Percentiles rank a stretch among this genome's conserved stretches.
phyloP scores from a whole-genome alignment of 805 yeast genomes.

The Metschnikowia lachancei region DNA sequence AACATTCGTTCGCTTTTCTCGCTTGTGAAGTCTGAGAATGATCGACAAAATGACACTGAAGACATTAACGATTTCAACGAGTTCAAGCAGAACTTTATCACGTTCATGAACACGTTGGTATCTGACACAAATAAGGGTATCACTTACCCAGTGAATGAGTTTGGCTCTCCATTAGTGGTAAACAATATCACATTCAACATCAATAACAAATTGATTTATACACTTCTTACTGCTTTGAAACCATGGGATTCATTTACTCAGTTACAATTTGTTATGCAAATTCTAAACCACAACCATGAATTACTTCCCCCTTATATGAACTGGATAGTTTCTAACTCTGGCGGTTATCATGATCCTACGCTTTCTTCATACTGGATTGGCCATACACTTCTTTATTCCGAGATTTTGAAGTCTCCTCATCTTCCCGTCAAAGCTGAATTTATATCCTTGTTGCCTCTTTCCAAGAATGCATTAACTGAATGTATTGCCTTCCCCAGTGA shows the following conservation, averaged over 20 bases:
- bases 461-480: constrained; percentile 55
- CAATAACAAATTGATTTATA: constrained; percentile 65
- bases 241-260: constrained; percentile 80
- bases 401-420: constrained; percentile 51
- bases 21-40: constrained; percentile 12
- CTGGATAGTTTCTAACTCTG: constrained; percentile 50
- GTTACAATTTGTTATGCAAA: constrained; percentile 48
- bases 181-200: constrained; percentile 55
- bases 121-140: constrained; percentile 52
- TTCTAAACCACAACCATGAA: constrained; percentile 60
- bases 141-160: constrained; percentile 44
- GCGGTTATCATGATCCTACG: constrained; percentile 76
- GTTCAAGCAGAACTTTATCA: constrained; percentile 31
- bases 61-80: constrained; percentile 36
- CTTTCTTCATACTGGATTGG: constrained; percentile 82
- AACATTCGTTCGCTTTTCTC: constrained; percentile 52
- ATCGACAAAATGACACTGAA: constrained; percentile 16
- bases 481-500: constrained; percentile 46
- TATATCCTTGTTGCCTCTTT: constrained; percentile 63
- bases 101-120: constrained; percentile 48
- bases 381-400: constrained; percentile 58
- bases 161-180: constrained; percentile 47
- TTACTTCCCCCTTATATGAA: constrained; percentile 68
- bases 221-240: constrained; percentile 60
- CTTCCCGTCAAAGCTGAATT: constrained; percentile 53